Base-by-base conservation (phyloP, 1,139 yeast species). In the Kodamaea plutei region DNA sequence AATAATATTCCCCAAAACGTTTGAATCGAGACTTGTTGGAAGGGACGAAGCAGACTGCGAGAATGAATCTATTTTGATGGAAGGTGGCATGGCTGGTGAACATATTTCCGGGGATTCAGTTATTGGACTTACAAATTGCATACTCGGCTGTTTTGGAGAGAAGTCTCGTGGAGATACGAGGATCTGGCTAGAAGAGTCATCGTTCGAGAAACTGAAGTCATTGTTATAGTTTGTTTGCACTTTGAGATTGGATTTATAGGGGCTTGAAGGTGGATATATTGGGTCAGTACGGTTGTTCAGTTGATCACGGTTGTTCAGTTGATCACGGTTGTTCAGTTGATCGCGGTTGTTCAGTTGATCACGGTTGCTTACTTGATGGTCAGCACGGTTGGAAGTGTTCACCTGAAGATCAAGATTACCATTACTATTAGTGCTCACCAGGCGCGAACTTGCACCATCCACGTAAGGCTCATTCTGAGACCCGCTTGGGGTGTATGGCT, bases 1-100 rank as follows among this genome's bases (percentile, higher is more conserved):
- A 15, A 61, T 52, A 11, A 60, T 54, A 52, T 54, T 59, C 4
- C 58, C 61, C 3, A 58, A 40, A 6, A 42, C 41, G 24, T 48
- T 46, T n/a, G 52, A 47, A 25, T 36, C 41, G 20, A 41, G 15
- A 14, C 47, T 43, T 17, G 39, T 39, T 16, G 41, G 25, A 24
- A 33, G 23, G 7, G 34, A 12, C 20, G 29, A 31, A 27, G 31
- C 21, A 4, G 17, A 23, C 25, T 27, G 16, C 8, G 20, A 18
- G n/a, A 18, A 18, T 10, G 20, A 9, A 18, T 18, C n/a, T 5
- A 15, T 9, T n/a, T n/a, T 16, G 15, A 20, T 7, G 29, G 20
- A 23, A 5, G 17, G 23, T 12, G 23, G 18, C 16, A 8, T 12
- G 21, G 22, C 24, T 8, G 28, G 22, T 5, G 31, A 27, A 10